phyloP scores from a whole-genome alignment of 345 rosid species.

The Salix caprea region DNA sequence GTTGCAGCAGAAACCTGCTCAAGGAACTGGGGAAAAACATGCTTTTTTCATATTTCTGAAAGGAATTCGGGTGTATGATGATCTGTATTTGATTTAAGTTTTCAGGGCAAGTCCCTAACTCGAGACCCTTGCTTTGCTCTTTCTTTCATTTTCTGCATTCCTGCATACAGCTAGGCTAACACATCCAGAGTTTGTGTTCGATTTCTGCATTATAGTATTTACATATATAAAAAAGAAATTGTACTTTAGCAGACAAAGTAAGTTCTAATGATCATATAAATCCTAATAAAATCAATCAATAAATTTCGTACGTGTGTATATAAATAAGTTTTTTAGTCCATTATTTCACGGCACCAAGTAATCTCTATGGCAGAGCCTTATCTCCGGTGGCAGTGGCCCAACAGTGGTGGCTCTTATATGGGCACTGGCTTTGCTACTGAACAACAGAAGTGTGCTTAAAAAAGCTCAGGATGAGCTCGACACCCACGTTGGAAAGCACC shows the following conservation, averaged over 20 bases:
- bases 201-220: background rate
- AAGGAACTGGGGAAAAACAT: no score
- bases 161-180: no score
- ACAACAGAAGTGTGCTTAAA: background rate
- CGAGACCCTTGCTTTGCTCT: no score
- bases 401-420: background rate
- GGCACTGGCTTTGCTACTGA: constrained; percentile 7
- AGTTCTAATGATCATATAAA: background rate
- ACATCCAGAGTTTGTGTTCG: no score
- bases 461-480: constrained; percentile 15
- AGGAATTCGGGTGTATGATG: background rate
- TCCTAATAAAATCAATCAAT: no score
- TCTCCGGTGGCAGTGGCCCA: constrained; percentile 12
- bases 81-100: no score
- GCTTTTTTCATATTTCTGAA: background rate
- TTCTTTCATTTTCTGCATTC: no score
- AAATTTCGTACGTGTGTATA: no score
- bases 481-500: background rate
- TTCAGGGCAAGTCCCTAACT: no score
- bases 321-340: no score
- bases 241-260: background rate
- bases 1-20: no score
- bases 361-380: background rate
- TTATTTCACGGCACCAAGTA: background rate
- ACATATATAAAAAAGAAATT: no score